A percentile compares a stretch with the other conserved stretches of the same genome.
phyloP scores from a whole-genome alignment of 169 alveolate genomes.

The Amoebophrya sp. region DNA sequence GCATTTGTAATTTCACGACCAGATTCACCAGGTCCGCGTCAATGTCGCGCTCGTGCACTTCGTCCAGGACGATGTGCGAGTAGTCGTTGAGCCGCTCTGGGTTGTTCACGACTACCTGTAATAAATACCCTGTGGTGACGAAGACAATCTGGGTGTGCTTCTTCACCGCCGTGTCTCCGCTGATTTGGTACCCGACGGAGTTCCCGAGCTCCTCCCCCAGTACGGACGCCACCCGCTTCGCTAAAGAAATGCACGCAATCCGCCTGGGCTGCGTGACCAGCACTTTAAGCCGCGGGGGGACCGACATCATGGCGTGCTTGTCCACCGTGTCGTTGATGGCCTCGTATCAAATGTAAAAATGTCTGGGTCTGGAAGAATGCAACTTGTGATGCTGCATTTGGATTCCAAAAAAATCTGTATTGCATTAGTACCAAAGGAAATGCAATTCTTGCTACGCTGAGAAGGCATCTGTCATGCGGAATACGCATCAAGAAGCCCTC shows the following conservation, averaged over 20 bases:
- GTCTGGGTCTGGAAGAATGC: too few species aligned
- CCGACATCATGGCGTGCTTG: too few species aligned
- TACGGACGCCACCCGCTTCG: not conserved
- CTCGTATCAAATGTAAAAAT: too few species aligned
- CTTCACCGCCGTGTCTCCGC: conserved; percentile 40
- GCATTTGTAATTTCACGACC: conserved; percentile 55
- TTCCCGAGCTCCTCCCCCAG: conserved; percentile 33
- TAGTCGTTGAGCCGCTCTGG: conserved; percentile 41
- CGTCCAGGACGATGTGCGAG: conserved; percentile 46
- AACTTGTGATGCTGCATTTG: too few species aligned
- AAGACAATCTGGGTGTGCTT: conserved; percentile 33
- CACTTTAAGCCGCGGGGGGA: not conserved
- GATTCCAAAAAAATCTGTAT: too few species aligned
- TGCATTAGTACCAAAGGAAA: too few species aligned
- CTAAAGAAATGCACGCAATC: not conserved
- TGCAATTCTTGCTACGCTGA: too few species aligned
- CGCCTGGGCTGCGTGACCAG: not conserved
- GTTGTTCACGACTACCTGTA: conserved; percentile 49
- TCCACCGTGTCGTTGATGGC: too few species aligned
- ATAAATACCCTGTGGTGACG: conserved; percentile 45
- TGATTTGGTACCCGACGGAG: conserved; percentile 44
- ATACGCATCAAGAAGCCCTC: too few species aligned
- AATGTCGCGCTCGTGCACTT: conserved; percentile 55
- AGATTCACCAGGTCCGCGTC: conserved; percentile 53
- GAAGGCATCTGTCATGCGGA: too few species aligned